Base-by-base conservation (phyloP, 306 rosid genomes). In the Amphicarpaea edgeworthii region DNA sequence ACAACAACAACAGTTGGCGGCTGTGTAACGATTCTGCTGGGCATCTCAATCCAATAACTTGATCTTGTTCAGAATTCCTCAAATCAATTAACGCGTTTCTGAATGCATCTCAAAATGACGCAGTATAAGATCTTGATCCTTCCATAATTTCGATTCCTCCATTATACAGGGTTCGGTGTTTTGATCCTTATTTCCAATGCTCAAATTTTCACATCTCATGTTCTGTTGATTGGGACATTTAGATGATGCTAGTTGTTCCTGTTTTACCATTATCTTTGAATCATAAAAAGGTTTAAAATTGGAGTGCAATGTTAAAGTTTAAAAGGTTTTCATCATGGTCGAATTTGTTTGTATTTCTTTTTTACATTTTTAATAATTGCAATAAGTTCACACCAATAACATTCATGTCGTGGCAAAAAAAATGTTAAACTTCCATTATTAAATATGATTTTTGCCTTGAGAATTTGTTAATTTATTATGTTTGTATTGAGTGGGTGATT, bases 101-200 rank as follows among this genome's bases (percentile, higher is more conserved):
- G 21, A 78, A 34, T 70, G 61, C 42, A 34, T 43, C 61, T 45
- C 65, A 59, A 47, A 69, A 37, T 71, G 68, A 70, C 77, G 38
- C 16, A 23, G 24, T 15, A 12, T 78, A 70, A 62, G 46, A 70
- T 61, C 40, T 4, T 2, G 9, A 61, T 57, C 26, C 37, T 23
- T 47, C 54, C 45, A 28, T 34, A 15, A 28, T 41, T 43, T 58
- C 5, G 65, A 57, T 57, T 58, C 69, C 55, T 23, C 64, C 51
- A 37, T 69, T 58, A 23, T 8, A 20, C 46, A 46, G 23, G 82
- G 77, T 78, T 61, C n/a, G 38, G 1, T 78, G 53, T 37, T 60
- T 51, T 60, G 1, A 14, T 30, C 40, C 50, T 43, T 46, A 9
- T 55, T 67, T 24, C 12, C 16, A 42, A 42, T 2, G 0, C 3